Base-by-base conservation (phyloP, 176 grass and related monocot species). In the Olyra latifolia region DNA sequence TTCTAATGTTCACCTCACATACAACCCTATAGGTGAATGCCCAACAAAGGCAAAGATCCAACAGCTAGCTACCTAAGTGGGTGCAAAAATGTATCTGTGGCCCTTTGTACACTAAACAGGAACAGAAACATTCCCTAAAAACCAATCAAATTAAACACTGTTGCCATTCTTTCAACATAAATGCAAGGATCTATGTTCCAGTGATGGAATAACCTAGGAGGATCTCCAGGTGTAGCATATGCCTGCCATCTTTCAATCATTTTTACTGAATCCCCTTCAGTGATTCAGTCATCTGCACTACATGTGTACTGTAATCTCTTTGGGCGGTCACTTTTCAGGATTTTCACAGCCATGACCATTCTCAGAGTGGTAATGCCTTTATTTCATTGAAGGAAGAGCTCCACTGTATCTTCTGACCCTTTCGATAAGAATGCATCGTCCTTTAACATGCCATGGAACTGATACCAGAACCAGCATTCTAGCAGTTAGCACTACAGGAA, bases 131-230 rank as follows among this genome's bases (percentile, higher is more conserved):
- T 69, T 38, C 53, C 77, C 42, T 80, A 63, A 35, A 59, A 43
- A 14, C 70, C 70, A 84, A 87, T 87, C 76, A 84, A 71, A 80
- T 47, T 6, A 75, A 74, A 54, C 48, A 80, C 80, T 79, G 56
- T 59, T 71, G 74, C 61, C 76, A 53, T 68, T 84, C 62, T 80
- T 76, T 80, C 70, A 80, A 54, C 71, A 70, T 63, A 85, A 48
- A 52, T 85, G 56, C 82, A 81, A 89, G 82, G 71, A 89, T 80
- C 71, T 71, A 89, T 63, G 43, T 67, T 68, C 63, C 45, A 89
- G 80, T 85, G 82, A 85, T 85, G 48, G 48, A 52, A 19, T 52
- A 19, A 52, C 48, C 48, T 52, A 52, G 71, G 76, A 69, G 45
- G 70, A 76, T 80, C 52, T 59, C 49, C 54, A 78, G 39, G 71